Percentiles rank a stretch among this genome's conserved stretches.
These are phyloP conservation scores for Podospora didyma DNA, from an alignment of 495 filamentous ascomycete genomes.

Conservation along the genomic window DNA sequence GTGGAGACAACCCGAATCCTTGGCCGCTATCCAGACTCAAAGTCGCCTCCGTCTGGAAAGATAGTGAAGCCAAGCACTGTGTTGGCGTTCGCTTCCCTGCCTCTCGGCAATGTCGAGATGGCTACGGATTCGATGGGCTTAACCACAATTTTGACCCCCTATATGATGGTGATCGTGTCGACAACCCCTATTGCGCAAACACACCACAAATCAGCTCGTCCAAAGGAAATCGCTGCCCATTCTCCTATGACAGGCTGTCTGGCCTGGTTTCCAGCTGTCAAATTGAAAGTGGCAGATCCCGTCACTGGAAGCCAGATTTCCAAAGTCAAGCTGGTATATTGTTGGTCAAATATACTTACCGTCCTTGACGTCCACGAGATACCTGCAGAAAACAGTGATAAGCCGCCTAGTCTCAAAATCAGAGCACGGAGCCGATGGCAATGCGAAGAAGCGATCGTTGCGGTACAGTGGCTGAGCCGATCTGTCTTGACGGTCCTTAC, in stretches of 20 bases:
- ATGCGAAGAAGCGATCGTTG: slow-evolving; percentile 91
- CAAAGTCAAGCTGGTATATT: slow-evolving; percentile 89
- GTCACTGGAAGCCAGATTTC: slow-evolving; percentile 53
- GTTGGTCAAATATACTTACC: slow-evolving; percentile 95
- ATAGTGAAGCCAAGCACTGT: slow-evolving; percentile 91
- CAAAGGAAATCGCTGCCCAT: slow-evolving; percentile 85
- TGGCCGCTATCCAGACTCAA: slow-evolving; percentile 77
- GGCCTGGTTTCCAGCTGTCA: slow-evolving; percentile 96
- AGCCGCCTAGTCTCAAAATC: slow-evolving; percentile 74
- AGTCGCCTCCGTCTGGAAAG: slow-evolving; percentile 45
- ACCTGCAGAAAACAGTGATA: slow-evolving; percentile 61
- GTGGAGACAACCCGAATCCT: slow-evolving; percentile 89
- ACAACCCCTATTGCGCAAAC: slow-evolving; percentile 95
- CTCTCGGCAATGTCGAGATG: slow-evolving; percentile 87
- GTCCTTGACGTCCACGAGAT: slow-evolving; percentile 80
- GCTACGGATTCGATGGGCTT: slow-evolving; percentile 83
- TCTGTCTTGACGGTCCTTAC: slow-evolving; percentile 90
- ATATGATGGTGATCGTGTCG: slow-evolving; percentile 91
- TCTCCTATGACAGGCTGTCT: slow-evolving; percentile 88
- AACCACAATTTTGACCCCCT: slow-evolving; percentile 93
- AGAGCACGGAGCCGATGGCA: slow-evolving; percentile 84
- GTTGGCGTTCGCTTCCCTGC: slow-evolving; percentile 84
- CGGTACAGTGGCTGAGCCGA: slow-evolving; percentile 92
- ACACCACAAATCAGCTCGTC: slow-evolving; percentile 84
- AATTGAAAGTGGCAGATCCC: slow-evolving; percentile 70